Base-by-base conservation (phyloP, 2,329 filamentous ascomycete genomes). In the Hyphodiscus sp. region DNA sequence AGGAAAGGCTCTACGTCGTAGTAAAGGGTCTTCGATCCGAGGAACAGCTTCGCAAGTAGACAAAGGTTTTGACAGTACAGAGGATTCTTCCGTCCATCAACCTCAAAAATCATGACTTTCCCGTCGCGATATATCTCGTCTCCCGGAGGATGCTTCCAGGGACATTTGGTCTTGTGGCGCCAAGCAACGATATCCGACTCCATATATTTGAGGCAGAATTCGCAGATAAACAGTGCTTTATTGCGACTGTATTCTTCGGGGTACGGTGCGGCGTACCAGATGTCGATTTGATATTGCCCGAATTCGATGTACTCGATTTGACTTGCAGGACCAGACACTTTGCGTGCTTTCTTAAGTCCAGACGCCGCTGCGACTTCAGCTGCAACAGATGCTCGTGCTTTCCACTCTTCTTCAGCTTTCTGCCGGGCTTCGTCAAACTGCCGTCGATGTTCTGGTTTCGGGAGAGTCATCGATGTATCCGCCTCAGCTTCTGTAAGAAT, bases 301-400 rank as follows among this genome's bases (percentile, higher is more conserved):
- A 99, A 97, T 65, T 96, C 94, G 73, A 99, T 96, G 72, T 91
- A 96, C 70, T 97, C 95, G 69, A 99, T 97, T 72, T 96, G 94
- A 69, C 91, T 97, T 4, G 90, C 89, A 26, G 90, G 89, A 0
- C 89, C 89, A n/a, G 84, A 83, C 2, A 86, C 76, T 67, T 96
- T 96, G 62, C 85, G 83, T 18, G 82, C 74, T 65, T 83, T 86
- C 63, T 83, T 85, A 20, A 78, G 72, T 15, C 82, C 75, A 45
- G 83, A 82, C n/a, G 76, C 73, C 56, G 82, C 83, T 26, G 81
- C 80, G 61, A 91, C 85, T 43, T 81, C 80, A 59, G 92, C 84
- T 78, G 76, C 63, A 73, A 76, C 59, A 75, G 83, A 69, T 20
- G 80, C 74, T 61, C 84, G 82, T 61, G 82, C 80, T 65, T 90